phyloP scores from a whole-genome alignment of 345 rosid species.

The Kernera saxatilis region DNA sequence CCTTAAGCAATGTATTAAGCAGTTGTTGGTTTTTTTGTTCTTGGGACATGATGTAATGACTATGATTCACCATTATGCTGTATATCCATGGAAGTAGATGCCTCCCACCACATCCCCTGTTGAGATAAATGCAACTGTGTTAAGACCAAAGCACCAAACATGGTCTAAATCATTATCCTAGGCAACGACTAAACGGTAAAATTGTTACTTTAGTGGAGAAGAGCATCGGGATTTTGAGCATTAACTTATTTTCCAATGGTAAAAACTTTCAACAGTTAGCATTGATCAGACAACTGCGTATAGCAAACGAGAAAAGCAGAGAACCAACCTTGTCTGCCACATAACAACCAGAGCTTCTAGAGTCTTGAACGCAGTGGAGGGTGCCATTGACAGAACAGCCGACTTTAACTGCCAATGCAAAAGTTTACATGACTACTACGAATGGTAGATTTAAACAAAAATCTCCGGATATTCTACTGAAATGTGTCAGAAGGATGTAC shows the following conservation, averaged over 20 bases:
- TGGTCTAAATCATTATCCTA: background rate
- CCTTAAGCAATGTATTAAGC: constrained; percentile 61
- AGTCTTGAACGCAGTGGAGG: constrained; percentile 55
- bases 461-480: background rate
- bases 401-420: constrained; percentile 53
- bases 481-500: background rate
- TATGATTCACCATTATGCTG: constrained; percentile 65
- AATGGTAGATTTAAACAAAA: background rate
- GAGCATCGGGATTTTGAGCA: too few species aligned
- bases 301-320: background rate
- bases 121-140: background rate
- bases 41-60: constrained; percentile 47
- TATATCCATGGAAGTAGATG: constrained; percentile 74
- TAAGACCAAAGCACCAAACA: background rate
- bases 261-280: background rate
- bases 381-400: constrained; percentile 57
- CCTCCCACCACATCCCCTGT: constrained; percentile 56
- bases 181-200: background rate
- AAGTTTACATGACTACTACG: background rate
- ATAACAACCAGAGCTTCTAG: constrained; percentile 54
- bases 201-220: background rate
- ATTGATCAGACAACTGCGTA: background rate
- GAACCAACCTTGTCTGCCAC: constrained; percentile 85
- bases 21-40: constrained; percentile 42
- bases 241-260: background rate